Evolutionary conservation across 495 filamentous ascomycete genomes (phyloP), one percentile per base, ranked within the genome.

Genomic region (Penicillium ochrochloron): DNA sequence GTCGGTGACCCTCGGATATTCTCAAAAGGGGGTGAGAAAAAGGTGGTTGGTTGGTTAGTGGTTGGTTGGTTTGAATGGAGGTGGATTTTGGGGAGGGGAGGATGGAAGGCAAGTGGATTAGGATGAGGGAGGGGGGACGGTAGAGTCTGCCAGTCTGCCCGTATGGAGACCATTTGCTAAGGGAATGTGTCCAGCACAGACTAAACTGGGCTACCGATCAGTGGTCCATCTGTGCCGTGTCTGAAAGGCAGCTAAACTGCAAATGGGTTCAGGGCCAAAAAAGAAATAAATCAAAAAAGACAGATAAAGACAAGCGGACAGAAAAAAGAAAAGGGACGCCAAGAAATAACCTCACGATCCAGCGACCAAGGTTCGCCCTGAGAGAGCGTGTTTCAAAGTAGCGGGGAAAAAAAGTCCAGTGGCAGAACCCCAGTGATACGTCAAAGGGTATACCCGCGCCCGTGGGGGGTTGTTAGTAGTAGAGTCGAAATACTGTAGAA

Each of bases 391-490:
- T 76, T 77, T 77, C 76, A 79, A 73, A 68, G 72, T 70, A 73
- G 76, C 75, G 76, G 76, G 76, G 70, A 71, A 72, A 68, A 70
- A 27, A 27, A 27, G 25, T 27, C 25, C 25, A 27, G 17, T 21
- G 70, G 66, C 66, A 69, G 73, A 75, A 75, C 76, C 74, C 71
- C 73, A 75, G 66, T 69, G 67, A 70, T 73, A 75, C 70, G 71
- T 77, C 76, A 76, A 77, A 74, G 75, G 71, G 70, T 75, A 74
- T 74, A 74, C 74, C 73, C 73, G 75, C 70, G 34, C 31, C 31
- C 53, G 65, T 70, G 66, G 70, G 72, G 73, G 71, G 66, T 19
- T 29, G 37, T 31, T 33, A 21, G 42, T 33, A 21, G 42, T 21
- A 21, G 42, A 21, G 25, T 27, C 1, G 25, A 27, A 27, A 27